A percentile compares a stretch with the other conserved stretches of the same genome.
Conservation (phyloP, 2,329 filamentous ascomycete genomes). For the Graphilbum fragrans region DNA sequence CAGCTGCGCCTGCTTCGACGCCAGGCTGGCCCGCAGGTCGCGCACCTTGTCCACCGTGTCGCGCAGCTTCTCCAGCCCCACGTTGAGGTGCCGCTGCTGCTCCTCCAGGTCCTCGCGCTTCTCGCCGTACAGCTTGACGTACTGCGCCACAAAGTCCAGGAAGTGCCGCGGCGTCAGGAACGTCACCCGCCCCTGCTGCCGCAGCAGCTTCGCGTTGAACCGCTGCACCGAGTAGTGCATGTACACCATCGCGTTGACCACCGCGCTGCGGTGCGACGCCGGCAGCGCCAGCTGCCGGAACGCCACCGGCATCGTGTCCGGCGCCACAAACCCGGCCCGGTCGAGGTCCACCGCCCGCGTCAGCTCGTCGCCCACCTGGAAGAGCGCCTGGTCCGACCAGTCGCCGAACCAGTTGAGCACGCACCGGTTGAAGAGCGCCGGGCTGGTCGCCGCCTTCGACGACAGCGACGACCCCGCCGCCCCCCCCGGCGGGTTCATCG, state of each 20-base stretch:
- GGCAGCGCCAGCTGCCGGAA: conserved; percentile 78
- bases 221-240: conserved; percentile 89
- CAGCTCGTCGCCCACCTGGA: conserved; percentile 92
- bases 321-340: conserved; percentile 70
- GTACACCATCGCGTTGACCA: conserved; percentile 98
- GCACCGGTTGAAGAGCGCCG: conserved; percentile 97
- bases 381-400: conserved; percentile 97
- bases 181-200: conserved; percentile 84
- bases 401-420: conserved; percentile 99
- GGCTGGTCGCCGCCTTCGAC: conserved; percentile 94
- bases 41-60: conserved; percentile 97
- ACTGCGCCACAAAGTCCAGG: conserved; percentile 95
- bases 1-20: conserved; percentile 86
- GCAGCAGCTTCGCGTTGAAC: conserved; percentile 79
- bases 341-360: conserved; percentile 96
- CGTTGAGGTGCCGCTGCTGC: conserved; percentile 95
- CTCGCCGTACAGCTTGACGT: conserved; percentile 93
- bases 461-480: conserved; percentile 66
- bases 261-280: conserved; percentile 77
- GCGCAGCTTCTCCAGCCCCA: conserved; percentile 90
- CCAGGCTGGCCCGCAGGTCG: conserved; percentile 79
- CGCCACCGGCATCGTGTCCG: conserved; percentile 84
- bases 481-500: conserved; percentile 83
- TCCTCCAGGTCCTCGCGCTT: conserved; percentile 98
- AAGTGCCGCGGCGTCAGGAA: conserved; percentile 95